A percentile compares a stretch with the other conserved stretches of the same genome.
Evolutionary conservation across 805 yeast genomes (phyloP).

Genomic region (Nakazawaea populi): DNA sequence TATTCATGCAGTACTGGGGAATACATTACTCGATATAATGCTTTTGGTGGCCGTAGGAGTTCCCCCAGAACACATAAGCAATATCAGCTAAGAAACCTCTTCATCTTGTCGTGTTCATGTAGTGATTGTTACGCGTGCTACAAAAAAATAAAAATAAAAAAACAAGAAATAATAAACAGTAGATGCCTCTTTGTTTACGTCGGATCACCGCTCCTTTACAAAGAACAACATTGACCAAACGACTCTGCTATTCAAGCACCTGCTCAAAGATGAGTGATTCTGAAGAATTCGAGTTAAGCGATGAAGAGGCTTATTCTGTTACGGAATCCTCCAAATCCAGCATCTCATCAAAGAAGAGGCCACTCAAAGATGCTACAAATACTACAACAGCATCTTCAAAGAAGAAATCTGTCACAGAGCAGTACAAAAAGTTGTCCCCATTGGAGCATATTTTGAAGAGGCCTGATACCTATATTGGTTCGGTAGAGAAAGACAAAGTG

Average conservation of each 20-base stretch:
- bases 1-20: too few relatives aligned
- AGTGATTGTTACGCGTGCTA: too few relatives aligned
- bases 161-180: background rate
- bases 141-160: too few relatives aligned
- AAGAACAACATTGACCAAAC: background rate
- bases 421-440: constrained; percentile 91
- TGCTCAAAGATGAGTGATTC: constrained; percentile 1
- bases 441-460: constrained; percentile 93
- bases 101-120: too few relatives aligned
- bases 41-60: too few relatives aligned
- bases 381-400: background rate
- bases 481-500: constrained; percentile 75
- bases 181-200: background rate
- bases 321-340: background rate
- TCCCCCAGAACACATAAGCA: too few relatives aligned
- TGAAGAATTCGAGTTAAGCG: constrained; percentile 4
- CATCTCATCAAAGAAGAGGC: background rate
- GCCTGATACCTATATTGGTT: constrained; percentile 97
- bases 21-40: too few relatives aligned
- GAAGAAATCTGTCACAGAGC: constrained; percentile 45
- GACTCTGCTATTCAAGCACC: background rate
- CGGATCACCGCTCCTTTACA: background rate
- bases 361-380: constrained; percentile 9
- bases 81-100: too few relatives aligned
- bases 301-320: background rate